Base-by-base conservation (phyloP, 768 basidiomycete species). In the Lentinula sp. region DNA sequence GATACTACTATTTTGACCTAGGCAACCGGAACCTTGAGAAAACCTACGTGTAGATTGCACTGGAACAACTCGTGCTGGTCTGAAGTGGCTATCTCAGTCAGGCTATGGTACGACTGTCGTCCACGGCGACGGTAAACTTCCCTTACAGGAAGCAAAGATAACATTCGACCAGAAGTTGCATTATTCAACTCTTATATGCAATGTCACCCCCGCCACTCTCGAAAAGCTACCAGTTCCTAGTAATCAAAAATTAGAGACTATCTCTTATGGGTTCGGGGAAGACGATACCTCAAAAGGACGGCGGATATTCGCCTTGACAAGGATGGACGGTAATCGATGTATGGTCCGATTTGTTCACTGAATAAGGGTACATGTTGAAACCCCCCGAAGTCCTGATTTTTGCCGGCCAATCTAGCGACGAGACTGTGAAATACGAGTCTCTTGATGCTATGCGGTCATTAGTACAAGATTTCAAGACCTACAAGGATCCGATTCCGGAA, bases 91-190 rank as follows among this genome's bases (percentile, higher is more conserved):
- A 3, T 36, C 60, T 45, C 49, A 57, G 8, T 52, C 60, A 10
- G 63, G 63, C n/a, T 64, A 41, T 53, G 60, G 60, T 10, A 39
- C 18, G 2, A 20, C 32, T 45, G 23, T n/a, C 41, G 32, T 43
- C n/a, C 16, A 50, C 50, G 16, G 16, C 13, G n/a, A 42, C 7
- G 48, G 49, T 8, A 41, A 49, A 46, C 46, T 37, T 36, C 35
- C 59, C 4, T 37, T 66, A 15, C 13, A 61, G 2, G 48, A 50
- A 4, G 33, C 63, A 5, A 66, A 60, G 50, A 39, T 62, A 18
- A 20, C 61, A 10, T 66, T 66, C 41, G 61, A 67, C 33, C 61
- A 65, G 15, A 66, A 68, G 28, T 61, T 69, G 61, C 58, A 53
- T 12, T 70, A 69, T 36, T 51, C 61, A 3, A 64, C 61, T 18